Evolutionary conservation across 148 eudicot genomes (phyloP).

Genomic region (Rhododendron williamsianum): DNA sequence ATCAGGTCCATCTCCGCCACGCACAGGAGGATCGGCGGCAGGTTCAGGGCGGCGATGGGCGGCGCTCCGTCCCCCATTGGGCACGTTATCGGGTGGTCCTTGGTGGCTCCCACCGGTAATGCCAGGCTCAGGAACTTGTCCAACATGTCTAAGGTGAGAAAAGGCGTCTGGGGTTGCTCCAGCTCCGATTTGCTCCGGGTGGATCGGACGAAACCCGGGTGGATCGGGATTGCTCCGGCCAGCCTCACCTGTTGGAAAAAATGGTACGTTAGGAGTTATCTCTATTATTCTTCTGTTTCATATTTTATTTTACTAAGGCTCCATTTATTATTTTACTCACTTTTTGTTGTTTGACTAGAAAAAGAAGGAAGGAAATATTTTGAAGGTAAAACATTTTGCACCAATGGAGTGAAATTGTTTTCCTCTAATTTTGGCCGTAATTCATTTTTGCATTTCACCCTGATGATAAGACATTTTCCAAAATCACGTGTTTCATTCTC

Average conservation of each 20-base stretch:
- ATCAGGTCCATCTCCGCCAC: constrained; percentile 74
- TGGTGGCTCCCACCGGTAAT: constrained; percentile 56
- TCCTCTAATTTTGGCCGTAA: too few species aligned
- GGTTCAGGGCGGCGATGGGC: constrained; percentile 28
- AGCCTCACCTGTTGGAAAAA: constrained; percentile 17
- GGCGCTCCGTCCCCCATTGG: constrained; percentile 72
- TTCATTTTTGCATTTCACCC: too few species aligned
- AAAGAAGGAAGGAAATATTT: too few species aligned
- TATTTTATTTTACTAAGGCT: too few species aligned
- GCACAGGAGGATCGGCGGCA: constrained; percentile 61
- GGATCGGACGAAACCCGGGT: constrained; percentile 61
- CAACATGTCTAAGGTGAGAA: constrained; percentile 70
- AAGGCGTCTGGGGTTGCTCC: constrained; percentile 71
- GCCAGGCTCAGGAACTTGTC: constrained; percentile 67
- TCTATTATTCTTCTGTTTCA: too few species aligned
- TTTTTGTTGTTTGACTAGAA: too few species aligned
- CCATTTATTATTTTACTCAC: too few species aligned
- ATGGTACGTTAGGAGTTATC: too few species aligned
- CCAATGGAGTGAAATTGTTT: too few species aligned
- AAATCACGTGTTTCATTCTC: too few species aligned
- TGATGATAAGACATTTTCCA: too few species aligned
- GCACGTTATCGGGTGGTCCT: constrained; percentile 71
- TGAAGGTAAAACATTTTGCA: too few species aligned
- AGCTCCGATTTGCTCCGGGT: constrained; percentile 63
- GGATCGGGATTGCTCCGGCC: constrained; percentile 60